Evolutionary conservation across 2,329 filamentous ascomycete species (phyloP), one percentile per base, ranked within the genome.

Genomic region (Calonectria leucothoes): DNA sequence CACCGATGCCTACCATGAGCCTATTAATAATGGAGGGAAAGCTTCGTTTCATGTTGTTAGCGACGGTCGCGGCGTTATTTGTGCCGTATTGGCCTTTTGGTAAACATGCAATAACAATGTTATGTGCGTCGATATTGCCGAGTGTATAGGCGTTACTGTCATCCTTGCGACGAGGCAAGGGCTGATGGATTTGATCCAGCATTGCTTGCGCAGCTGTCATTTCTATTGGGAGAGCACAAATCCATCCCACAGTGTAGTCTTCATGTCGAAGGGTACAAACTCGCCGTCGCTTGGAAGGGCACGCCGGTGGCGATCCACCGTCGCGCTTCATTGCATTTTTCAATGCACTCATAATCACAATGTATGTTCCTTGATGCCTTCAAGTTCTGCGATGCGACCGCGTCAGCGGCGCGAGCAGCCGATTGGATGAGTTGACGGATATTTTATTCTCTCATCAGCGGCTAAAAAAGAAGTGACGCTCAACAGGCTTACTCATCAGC

Each of bases 11-110:
- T 0, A 82, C 81, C 63, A 82, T 74, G 5, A 82, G 35, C 0
- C 75, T 63, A 1, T 71, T 2, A 0, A 33, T n/a, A 0, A 80
- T 68, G 0, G 35, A 45, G 0, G 29, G 88, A 72, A 86, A 91
- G 39, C 93, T 89, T n/a, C 74, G 6, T 7, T 2, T 35, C 7
- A 77, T 6, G 1, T 75, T 33, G 0, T 12, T 74, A 85, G 72
- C 20, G 0, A 81, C 80, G 0, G 39, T 76, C 0, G 81, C 75
- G 0, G 81, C 78, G 3, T 77, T 78, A 4, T 76, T 81, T 0
- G 69, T 78, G 0, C 80, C 81, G 2, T 81, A 81, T 10, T 76
- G 67, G 0, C 64, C 70, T 0, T 17, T 17, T 0, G 80, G 81
- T 0, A 82, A 5, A 12, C 80, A 81, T 0, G 77, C 78, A 29